Percentiles rank a stretch among this genome's conserved stretches.
These are phyloP conservation scores for Pogostemon cablin DNA, from an alignment of 257 asterid genomes.

Conservation along the genomic window DNA sequence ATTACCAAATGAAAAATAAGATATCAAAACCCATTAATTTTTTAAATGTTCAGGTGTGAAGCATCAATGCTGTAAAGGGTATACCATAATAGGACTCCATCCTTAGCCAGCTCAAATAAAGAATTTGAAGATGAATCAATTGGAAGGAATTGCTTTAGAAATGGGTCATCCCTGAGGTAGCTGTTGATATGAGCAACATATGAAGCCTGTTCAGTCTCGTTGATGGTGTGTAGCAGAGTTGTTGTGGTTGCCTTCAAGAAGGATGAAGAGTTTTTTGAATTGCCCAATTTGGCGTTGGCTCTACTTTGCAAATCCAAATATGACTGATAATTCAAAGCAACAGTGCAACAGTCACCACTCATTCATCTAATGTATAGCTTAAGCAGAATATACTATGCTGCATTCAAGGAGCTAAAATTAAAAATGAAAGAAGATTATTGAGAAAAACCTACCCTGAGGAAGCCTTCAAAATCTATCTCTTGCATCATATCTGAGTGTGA, in stretches of 20 bases:
- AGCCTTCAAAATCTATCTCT: conserved; percentile 93
- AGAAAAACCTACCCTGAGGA: conserved; percentile 69
- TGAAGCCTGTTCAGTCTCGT: conserved; percentile 80
- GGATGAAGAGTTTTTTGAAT: conserved; percentile 61
- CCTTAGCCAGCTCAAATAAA: conserved; percentile 85
- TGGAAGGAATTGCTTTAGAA: conserved; percentile 91
- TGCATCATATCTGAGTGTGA: conserved; percentile 48
- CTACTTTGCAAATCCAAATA: conserved; percentile 76
- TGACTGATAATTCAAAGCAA: conserved; percentile 53
- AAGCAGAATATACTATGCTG: conserved; percentile 18
- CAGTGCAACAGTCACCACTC: conserved; percentile 31
- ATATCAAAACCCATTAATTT: neutral
- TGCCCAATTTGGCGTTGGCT: conserved; percentile 63
- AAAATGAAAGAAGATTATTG: conserved; percentile 2
- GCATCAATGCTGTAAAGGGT: conserved; percentile 31
- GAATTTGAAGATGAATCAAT: conserved; percentile 72
- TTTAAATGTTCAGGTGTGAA: conserved; percentile 10
- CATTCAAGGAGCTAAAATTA: conserved; percentile 15
- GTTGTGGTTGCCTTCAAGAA: conserved; percentile 91
- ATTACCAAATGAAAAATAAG: conserved; percentile 28
- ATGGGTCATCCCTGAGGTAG: conserved; percentile 92
- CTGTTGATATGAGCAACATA: conserved; percentile 95
- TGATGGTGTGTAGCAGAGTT: conserved; percentile 86
- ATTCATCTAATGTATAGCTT: conserved; percentile 22
- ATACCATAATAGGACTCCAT: conserved; percentile 93